Conservation (phyloP, 2,329 filamentous ascomycete genomes). For the Bipolaris cookei region DNA sequence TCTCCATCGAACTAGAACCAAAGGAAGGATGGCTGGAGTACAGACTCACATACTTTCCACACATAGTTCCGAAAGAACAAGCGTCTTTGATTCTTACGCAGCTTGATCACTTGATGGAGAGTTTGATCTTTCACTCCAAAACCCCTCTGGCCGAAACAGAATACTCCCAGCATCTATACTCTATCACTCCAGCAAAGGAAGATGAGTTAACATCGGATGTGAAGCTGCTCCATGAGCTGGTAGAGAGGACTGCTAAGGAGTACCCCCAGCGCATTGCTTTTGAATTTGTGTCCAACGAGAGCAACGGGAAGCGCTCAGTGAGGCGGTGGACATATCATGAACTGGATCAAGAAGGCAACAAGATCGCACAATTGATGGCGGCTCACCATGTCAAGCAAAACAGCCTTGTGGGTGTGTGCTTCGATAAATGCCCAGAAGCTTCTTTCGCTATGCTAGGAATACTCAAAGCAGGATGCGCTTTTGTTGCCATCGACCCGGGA, state of each 20-base stretch:
- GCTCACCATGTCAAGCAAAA: constrained; percentile 60
- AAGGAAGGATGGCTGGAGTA: constrained; percentile 60
- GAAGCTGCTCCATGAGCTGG: constrained; percentile 75
- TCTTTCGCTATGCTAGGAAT: constrained; percentile 83
- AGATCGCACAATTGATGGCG: constrained; percentile 70
- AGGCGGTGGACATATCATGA: constrained; percentile 76
- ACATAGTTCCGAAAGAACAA: constrained; percentile 72
- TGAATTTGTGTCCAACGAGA: constrained; percentile 71
- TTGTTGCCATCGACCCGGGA: constrained; percentile 78
- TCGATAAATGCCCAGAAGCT: constrained; percentile 84
- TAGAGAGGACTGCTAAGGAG: constrained; percentile 66
- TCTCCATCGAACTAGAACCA: constrained; percentile 81
- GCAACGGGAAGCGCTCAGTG: constrained; percentile 54
- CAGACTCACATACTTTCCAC: constrained; percentile 69
- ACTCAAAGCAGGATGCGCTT: constrained; percentile 80
- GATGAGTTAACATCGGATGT: constrained; percentile 64
- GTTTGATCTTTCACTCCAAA: constrained; percentile 61
- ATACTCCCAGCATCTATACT: constrained; percentile 58
- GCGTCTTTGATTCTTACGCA: constrained; percentile 71
- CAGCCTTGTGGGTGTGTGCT: constrained; percentile 75
- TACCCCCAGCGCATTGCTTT: constrained; percentile 70
- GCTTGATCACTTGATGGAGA: constrained; percentile 69
- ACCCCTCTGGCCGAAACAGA: constrained; percentile 50
- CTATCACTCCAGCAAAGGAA: constrained; percentile 68
- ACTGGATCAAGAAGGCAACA: constrained; percentile 73